Evolutionary conservation across 192 early-diverging fungal genomes (phyloP).

Genomic region (Physocladia obscura): DNA sequence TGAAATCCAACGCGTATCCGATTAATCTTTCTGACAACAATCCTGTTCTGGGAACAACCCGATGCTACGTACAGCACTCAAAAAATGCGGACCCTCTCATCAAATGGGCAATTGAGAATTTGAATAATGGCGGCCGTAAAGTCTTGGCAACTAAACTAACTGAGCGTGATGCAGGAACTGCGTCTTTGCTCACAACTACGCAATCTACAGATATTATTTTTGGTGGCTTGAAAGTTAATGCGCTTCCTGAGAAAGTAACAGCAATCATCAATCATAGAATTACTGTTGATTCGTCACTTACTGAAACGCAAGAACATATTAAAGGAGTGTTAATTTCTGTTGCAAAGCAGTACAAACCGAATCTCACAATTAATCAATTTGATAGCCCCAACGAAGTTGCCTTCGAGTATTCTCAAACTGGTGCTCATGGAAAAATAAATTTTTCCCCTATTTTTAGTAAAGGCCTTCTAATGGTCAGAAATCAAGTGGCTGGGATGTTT

Average conservation of each 20-base stretch:
- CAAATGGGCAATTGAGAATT: neutral
- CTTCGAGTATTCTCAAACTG: neutral
- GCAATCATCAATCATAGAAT: conserved; percentile 46
- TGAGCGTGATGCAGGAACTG: neutral
- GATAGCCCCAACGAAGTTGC: neutral
- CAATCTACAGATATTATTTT: conserved; percentile 51
- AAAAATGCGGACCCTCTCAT: conserved; percentile 13
- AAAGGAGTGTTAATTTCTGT: conserved; percentile 15
- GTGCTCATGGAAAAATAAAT: neutral
- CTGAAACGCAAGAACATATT: conserved; percentile 15
- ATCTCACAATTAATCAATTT: conserved; percentile 20
- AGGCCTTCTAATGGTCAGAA: conserved; percentile 23
- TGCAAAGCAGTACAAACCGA: conserved; percentile 2
- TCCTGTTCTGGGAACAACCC: conserved; percentile 23
- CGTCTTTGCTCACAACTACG: conserved; percentile 37
- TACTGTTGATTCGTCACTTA: conserved; percentile 22
- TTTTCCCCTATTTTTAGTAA: neutral
- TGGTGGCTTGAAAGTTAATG: conserved; percentile 53
- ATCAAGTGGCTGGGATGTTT: conserved; percentile 25
- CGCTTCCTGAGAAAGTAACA: conserved; percentile 37
- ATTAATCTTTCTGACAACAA: conserved; percentile 5
- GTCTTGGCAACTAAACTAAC: conserved; percentile 8
- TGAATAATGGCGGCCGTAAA: no score
- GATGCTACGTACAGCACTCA: conserved; percentile 26
- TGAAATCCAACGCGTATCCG: conserved; percentile 26